Percentiles rank a stretch among this genome's conserved stretches.
Conservation (phyloP, 2,329 filamentous ascomycete genomes). For the Trichoderma hamatum region DNA sequence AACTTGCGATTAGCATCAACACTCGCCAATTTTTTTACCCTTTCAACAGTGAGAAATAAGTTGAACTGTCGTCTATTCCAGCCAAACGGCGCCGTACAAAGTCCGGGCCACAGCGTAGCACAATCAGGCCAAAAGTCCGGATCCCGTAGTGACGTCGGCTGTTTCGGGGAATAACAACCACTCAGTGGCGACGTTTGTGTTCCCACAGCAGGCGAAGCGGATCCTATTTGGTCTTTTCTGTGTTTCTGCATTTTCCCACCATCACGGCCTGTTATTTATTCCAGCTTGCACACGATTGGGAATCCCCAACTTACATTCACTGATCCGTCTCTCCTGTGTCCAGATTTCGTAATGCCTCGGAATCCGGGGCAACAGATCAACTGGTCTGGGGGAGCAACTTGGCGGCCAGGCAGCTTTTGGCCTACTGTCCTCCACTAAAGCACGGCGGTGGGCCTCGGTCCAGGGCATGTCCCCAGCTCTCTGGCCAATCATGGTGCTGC, state of each 20-base stretch:
- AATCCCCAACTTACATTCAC: too few species aligned
- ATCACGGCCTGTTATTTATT: neutral
- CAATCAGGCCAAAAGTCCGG: slow-evolving; percentile 1
- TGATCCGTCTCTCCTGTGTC: neutral
- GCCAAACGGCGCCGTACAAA: neutral
- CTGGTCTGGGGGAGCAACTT: neutral
- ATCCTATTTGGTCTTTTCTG: neutral
- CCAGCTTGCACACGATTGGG: too few species aligned
- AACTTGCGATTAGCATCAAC: neutral
- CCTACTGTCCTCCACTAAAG: slow-evolving; percentile 5
- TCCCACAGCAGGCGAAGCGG: slow-evolving; percentile 14
- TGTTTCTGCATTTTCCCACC: neutral
- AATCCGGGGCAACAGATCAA: slow-evolving; percentile 8
- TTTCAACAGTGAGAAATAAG: neutral
- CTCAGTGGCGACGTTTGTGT: slow-evolving; percentile 21
- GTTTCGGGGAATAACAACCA: slow-evolving; percentile 26
- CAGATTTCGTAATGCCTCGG: neutral
- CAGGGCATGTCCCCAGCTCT: neutral
- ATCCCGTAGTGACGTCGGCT: slow-evolving; percentile 26
- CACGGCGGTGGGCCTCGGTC: slow-evolving; percentile 19
- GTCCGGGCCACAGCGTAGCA: neutral
- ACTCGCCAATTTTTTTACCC: neutral
- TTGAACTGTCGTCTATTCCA: neutral
- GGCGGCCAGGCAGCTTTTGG: neutral
- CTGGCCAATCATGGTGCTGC: slow-evolving; percentile 4